These are phyloP conservation scores for Hydrangea macrophylla DNA, from an alignment of 148 eudicot genomes.

Conservation along the genomic window DNA sequence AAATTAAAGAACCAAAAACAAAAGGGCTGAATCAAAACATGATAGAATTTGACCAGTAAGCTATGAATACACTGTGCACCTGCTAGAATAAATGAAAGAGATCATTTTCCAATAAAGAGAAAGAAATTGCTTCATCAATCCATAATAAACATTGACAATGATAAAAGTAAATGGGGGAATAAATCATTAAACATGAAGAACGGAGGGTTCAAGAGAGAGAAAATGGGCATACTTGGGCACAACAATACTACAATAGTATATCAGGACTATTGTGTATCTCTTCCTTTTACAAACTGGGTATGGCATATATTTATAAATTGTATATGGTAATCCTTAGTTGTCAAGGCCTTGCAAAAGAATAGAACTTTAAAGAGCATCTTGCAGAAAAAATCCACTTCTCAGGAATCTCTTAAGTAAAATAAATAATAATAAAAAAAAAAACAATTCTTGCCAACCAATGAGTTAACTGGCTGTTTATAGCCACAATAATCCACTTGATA, in stretches of 20 bases:
- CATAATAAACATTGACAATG: neutral
- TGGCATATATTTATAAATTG: neutral
- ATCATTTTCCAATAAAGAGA: neutral
- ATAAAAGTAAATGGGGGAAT: neutral
- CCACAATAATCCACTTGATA: neutral
- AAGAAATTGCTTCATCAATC: neutral
- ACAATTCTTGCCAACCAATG: too few relatives aligned
- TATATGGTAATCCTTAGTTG: neutral
- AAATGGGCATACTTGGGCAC: neutral
- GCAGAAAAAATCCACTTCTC: neutral
- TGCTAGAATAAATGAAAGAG: neutral
- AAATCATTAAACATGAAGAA: neutral
- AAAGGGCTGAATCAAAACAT: too few relatives aligned
- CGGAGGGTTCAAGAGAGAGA: neutral
- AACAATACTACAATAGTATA: constrained; percentile 1
- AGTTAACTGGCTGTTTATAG: too few relatives aligned
- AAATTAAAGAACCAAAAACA: neutral
- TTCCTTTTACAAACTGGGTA: neutral
- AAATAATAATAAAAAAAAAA: too few relatives aligned
- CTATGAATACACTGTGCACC: neutral
- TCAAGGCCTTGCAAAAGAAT: neutral
- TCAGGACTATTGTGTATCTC: neutral
- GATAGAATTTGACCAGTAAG: neutral
- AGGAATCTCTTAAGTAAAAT: neutral
- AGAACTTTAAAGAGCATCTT: neutral